phyloP scores from a whole-genome alignment of 140 eudicot genomes.

The Flaveria floridana region DNA sequence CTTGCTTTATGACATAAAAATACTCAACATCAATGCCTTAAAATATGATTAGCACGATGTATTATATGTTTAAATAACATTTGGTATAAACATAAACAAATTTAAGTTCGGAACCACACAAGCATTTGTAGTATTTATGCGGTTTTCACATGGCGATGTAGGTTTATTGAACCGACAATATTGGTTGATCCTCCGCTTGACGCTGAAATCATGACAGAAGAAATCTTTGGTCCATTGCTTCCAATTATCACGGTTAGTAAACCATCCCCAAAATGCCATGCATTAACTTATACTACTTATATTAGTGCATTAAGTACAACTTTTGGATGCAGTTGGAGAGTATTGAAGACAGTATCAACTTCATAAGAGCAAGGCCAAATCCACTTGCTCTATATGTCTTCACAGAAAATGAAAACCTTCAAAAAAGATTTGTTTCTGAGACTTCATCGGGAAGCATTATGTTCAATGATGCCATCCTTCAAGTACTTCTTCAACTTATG shows the following conservation, averaged over 20 bases:
- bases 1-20: background rate
- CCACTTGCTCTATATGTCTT: conserved; percentile 74
- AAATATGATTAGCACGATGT: background rate
- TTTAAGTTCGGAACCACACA: too few species aligned
- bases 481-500: conserved; percentile 40
- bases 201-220: conserved; percentile 76
- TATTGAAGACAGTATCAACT: conserved; percentile 66
- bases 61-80: background rate
- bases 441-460: conserved; percentile 74
- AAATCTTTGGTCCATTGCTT: conserved; percentile 89
- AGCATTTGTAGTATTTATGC: too few species aligned
- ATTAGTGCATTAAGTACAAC: background rate
- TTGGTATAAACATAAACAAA: too few species aligned
- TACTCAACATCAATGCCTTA: background rate
- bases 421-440: conserved; percentile 46
- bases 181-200: conserved; percentile 85
- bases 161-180: conserved; percentile 78
- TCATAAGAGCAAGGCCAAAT: conserved; percentile 61
- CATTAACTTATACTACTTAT: conserved; percentile 17
- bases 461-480: conserved; percentile 75
- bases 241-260: conserved; percentile 75
- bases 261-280: background rate
- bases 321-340: conserved; percentile 60
- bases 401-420: conserved; percentile 48
- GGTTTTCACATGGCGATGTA: conserved; percentile 26